Evolutionary conservation across 768 basidiomycete genomes (phyloP), one percentile per base, ranked within the genome.

Genomic region (Erythrobasidium yunnanense): DNA sequence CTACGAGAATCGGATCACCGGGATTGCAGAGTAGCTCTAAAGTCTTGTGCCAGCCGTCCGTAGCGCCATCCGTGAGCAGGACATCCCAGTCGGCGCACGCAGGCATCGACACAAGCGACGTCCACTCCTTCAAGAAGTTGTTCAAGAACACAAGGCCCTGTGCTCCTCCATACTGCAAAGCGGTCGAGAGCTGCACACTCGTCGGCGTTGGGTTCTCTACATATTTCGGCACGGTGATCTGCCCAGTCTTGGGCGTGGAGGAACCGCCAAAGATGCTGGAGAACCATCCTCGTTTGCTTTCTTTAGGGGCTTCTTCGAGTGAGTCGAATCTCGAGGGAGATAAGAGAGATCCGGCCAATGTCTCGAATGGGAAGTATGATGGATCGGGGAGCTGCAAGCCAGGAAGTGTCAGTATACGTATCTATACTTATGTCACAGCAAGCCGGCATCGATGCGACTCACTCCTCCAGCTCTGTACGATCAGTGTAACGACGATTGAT

Each of bases 121-220:
- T 79, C 71, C 87, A 85, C 51, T 85, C 81, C 42, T 80, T 72
- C 42, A 86, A 74, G 72, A 87, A 81, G 20, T 77, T 73, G 54
- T 81, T 79, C 0, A 88, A 78, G 29, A 81, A 79, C 0, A 83
- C 80, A 17, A 85, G 73, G 7, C 87, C 88, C 1, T 78, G 75
- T 67, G 81, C 81, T 20, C 72, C 71, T 18, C 74, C 81, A 71
- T 90, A 92, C 74, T 92, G 89, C 23, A 92, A 79, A 17, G 83
- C 80, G 15, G 76, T 78, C 0, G 83, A 79, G 2, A 91, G 78
- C 73, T 86, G 84, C 23, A 87, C 69, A 51, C 81, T 80, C 13
- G 75, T 73, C 18, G 79, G 75, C 18, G 71, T 66, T 2, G 83
- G 74, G 34, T 74, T 69, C 22, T 69, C 58, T 15, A 73, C 74